Percentiles rank a stretch among this genome's conserved stretches.
These are phyloP conservation scores for Scedosporium dehoogii DNA, from an alignment of 2,329 filamentous ascomycete species.

Conservation along the genomic window DNA sequence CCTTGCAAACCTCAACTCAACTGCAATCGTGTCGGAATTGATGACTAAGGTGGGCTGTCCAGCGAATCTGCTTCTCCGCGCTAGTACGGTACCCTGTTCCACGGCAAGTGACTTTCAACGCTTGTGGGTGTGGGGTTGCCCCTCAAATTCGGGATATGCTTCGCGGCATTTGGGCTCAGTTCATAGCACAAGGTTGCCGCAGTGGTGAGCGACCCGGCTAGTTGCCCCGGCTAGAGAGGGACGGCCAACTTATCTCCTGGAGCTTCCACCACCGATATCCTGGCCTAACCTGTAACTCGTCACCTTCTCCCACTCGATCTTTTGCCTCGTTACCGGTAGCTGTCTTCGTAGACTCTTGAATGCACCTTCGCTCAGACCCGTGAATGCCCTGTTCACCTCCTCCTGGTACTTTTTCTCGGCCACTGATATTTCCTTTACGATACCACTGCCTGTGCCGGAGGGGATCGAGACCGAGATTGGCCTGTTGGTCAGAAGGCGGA, in stretches of 20 bases:
- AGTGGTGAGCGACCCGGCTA: no score
- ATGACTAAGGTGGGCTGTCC: neutral
- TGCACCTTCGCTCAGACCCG: conserved; percentile 78
- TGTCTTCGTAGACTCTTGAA: conserved; percentile 92
- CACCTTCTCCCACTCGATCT: conserved; percentile 99
- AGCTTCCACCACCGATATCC: conserved; percentile 63
- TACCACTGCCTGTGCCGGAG: conserved; percentile 53
- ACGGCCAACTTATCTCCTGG: conserved; percentile 29
- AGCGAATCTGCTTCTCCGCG: neutral
- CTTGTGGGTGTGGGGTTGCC: neutral
- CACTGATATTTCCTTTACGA: conserved; percentile 67
- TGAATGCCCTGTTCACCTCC: conserved; percentile 86
- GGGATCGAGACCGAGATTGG: conserved; percentile 52
- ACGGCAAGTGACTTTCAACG: neutral
- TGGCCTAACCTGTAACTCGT: conserved; percentile 80
- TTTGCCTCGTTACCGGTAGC: conserved; percentile 91
- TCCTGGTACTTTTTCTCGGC: conserved; percentile 92
- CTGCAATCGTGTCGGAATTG: no score
- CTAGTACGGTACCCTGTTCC: neutral
- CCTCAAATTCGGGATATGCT: neutral
- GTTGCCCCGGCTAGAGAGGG: neutral
- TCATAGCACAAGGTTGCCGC: neutral
- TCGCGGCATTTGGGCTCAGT: neutral
- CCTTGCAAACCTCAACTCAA: no score
- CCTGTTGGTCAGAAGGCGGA: conserved; percentile 85